Evolutionary conservation across 805 yeast genomes (phyloP), one percentile per base, ranked within the genome.

Genomic region (Citeromyces matritensis): DNA sequence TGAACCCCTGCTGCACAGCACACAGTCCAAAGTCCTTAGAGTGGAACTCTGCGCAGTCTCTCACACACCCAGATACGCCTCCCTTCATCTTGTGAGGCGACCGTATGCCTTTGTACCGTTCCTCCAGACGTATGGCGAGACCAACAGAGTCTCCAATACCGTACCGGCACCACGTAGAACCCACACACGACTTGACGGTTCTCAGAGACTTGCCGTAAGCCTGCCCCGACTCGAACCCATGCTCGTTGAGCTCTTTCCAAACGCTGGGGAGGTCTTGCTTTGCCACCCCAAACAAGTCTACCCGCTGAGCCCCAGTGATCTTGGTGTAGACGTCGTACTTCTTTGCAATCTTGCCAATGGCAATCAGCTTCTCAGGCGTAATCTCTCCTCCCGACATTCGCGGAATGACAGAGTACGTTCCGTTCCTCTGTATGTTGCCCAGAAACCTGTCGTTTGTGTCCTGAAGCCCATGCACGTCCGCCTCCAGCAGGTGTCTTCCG

Each of bases 141-240:
- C 59, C 59, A 9, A 54, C 59, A 15, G 57, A 50, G 35, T 54
- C 59, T 19, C 59, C 59, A 32, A 54, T 51, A 30, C 59, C 59
- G 31, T 44, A 54, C 25, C 59, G 44, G 35, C 59, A 54, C 59
- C 59, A 54, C 1, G 59, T 53, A 2, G 57, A 45, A 5, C 59
- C 59, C 25, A 54, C 59, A 39, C 59, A 54, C 1, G 59, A 54
- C 37, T 54, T 54, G 33, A 54, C 59, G 26, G 53, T 49, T 30
- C 59, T 43, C 34, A 54, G 37, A 15, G 52, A 43, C 38, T 54
- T 54, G 27, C 59, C 59, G 35, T 54, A 54, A 6, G 55, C 60
- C 34, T 54, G 60, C 6, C 60, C 60, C 33, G 55, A 47, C 34
- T 54, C 60, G 35, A 54, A 51, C 2, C 57, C 58, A 27, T 43